Evolutionary conservation across 2,329 filamentous ascomycete genomes (phyloP), one percentile per base, ranked within the genome.

Genomic region (Cordyceps tenuipes): DNA sequence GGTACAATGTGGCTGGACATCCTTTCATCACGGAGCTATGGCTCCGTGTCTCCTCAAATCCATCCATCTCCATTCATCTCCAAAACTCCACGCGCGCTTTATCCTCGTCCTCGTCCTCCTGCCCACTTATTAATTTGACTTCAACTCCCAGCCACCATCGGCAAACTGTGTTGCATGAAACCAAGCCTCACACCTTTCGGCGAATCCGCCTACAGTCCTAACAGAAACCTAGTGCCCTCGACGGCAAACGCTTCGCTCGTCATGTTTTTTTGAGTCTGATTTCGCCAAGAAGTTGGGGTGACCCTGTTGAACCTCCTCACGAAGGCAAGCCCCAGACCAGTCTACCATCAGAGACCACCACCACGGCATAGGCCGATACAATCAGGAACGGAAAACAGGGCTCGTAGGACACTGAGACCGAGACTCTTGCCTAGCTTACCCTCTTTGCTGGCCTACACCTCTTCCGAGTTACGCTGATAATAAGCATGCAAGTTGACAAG

Each of bases 171-270:
- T 41, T 15, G 15, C 56, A 51, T 47, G 39, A 36, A 48, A 36
- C n/a, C 56, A 50, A 51, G 48, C 48, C 56, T 52, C 19, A 10
- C 47, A 44, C 39, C 53, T 47, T 51, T 58, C 19, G 48, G 56
- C 48, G 21, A 47, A 47, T 13, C 44, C 44, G 26, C 26, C 21
- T 9, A 17, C 29, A 29, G 29, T 29, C 4, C 29, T 29, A 29
- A 6, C 29, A 29, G 29, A 21, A 15, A 9, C 29, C 15, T 31
- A 31, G 23, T 44, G 39, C 9, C n/a, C 21, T 13, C 9, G 44
- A 15, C 12, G 31, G 34, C 21, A 9, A 43, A 17, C 44, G 43
- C 19, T 21, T 21, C 26, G n/a, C 31, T 44, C 19, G 43, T 36
- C 44, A 4, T 12, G 1, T 15, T 17, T 1, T 26, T 46, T 36